Base-by-base conservation (phyloP, 805 yeast genomes). In the Wickerhamiella siamensis region DNA sequence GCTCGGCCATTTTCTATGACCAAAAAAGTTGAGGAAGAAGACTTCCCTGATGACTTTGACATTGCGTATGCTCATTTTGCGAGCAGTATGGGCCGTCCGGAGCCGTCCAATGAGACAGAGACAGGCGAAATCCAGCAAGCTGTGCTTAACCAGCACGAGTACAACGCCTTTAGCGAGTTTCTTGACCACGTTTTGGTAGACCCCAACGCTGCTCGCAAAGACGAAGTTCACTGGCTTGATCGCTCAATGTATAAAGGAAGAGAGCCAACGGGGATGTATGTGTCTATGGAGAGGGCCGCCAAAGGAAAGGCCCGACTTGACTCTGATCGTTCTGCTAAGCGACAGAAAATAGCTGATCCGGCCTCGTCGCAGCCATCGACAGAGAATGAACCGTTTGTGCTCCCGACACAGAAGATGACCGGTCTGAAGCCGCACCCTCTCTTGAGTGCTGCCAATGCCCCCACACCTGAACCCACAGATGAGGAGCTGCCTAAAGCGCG, bases 121-220 rank as follows among this genome's bases (percentile, higher is more conserved):
- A 12, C 29, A 24, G 29, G 29, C 12, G 29, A 24, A 24, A 6
- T 8, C 18, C 20, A n/a, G 22, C 38, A 39, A 22, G 40, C 41
- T 8, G 46, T 52, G 31, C 43, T 52, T 27, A 52, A 51, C 40
- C 39, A 40, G 20, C 44, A 42, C 22, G 55, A 52, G 43, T 43
- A 48, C 22, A 36, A 41, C 31, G 54, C 54, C 22, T 44, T 52
- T 36, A 34, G 48, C 19, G 36, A 36, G 2, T 52, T 51, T 33
- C 37, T 52, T 26, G 55, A 52, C 37, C 45, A 43, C 19, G 48
- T 52, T 31, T 46, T 51, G 27, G 29, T 31, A 12, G 45, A 47
- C 41, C 51, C 53, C n/a, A n/a, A 46, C 6, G 20, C 38, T 16
- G 47, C 51, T 8, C 41, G 42, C 3, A 10, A n/a, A 12, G 16